These are phyloP conservation scores for Naganishia sp. DNA, from an alignment of 1,284 basidiomycete genomes.

Conservation along the genomic window DNA sequence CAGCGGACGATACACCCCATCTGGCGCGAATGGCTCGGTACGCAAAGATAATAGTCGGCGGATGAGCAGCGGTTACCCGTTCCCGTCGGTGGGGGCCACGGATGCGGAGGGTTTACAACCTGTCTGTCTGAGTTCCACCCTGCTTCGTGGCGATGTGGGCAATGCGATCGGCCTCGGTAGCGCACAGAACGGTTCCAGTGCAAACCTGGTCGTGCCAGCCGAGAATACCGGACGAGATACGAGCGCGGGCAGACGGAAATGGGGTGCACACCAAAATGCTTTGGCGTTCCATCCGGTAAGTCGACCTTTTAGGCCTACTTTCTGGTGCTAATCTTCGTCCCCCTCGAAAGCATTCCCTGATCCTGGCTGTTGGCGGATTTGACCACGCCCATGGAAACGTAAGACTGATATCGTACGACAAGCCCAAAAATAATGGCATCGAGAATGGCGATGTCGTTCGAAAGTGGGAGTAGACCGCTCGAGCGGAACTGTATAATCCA, in stretches of 20 bases:
- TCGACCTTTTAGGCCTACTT: constrained; percentile 12
- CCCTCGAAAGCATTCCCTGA: constrained; percentile 44
- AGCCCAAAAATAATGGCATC: constrained; percentile 7
- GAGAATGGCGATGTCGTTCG: constrained; percentile 16
- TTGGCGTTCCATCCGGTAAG: constrained; percentile 54
- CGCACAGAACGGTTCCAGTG: constrained; percentile 2
- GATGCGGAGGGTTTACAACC: constrained; percentile 26
- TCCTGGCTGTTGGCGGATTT: constrained; percentile 52
- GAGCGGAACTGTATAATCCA: background rate
- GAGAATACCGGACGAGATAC: constrained; percentile 4
- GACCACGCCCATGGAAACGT: constrained; percentile 50
- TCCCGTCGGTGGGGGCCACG: constrained; percentile 13
- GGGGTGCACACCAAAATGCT: constrained; percentile 47
- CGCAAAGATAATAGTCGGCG: constrained; percentile 9
- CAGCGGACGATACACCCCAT: constrained; percentile 16
- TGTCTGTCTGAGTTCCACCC: constrained; percentile 22
- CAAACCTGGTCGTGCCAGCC: background rate
- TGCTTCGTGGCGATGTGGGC: constrained; percentile 29
- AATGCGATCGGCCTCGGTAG: constrained; percentile 17
- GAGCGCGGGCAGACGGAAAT: constrained; percentile 5
- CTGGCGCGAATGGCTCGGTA: constrained; percentile 8
- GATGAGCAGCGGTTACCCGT: constrained; percentile 21
- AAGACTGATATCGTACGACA: constrained; percentile 44
- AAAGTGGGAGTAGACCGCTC: constrained; percentile 5
- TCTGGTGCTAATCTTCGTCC: too few species aligned